A percentile compares a stretch with the other conserved stretches of the same genome.
Evolutionary conservation across 257 asterid species (phyloP).

Genomic region (Galeopsis tetrahit): DNA sequence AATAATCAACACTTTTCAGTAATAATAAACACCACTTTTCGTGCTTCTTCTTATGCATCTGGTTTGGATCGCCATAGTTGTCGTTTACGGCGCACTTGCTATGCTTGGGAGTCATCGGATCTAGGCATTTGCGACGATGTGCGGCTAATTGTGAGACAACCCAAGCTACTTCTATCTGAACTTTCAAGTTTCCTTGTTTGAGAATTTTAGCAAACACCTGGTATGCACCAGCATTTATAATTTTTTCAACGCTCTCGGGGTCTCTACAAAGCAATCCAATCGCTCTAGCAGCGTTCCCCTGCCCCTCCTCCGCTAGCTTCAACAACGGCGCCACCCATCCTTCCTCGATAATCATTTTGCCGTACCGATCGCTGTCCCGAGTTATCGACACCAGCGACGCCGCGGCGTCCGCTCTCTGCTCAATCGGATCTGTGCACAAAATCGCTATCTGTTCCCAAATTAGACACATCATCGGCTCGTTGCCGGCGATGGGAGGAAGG

Average conservation of each 20-base stretch:
- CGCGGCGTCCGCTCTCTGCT: slow-evolving; percentile 68
- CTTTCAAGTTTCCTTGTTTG: slow-evolving; percentile 81
- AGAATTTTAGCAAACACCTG: slow-evolving; percentile 80
- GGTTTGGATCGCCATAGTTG: background rate
- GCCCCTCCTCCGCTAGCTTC: slow-evolving; percentile 75
- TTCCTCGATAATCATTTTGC: slow-evolving; percentile 76
- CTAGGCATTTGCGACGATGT: slow-evolving; percentile 74
- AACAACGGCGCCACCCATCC: slow-evolving; percentile 74
- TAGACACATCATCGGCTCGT: slow-evolving; percentile 74
- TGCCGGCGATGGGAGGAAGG: slow-evolving; percentile 74
- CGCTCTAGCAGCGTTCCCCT: slow-evolving; percentile 73
- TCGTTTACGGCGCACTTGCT: slow-evolving; percentile 58
- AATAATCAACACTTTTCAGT: too few species aligned
- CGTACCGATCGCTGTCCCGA: slow-evolving; percentile 74
- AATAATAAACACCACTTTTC: too few species aligned
- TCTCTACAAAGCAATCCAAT: slow-evolving; percentile 75
- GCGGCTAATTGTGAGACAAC: slow-evolving; percentile 76
- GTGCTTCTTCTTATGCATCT: slow-evolving; percentile 50
- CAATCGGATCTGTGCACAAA: slow-evolving; percentile 55
- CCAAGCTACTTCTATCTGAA: slow-evolving; percentile 82
- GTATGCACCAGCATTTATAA: slow-evolving; percentile 73
- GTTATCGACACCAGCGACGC: slow-evolving; percentile 71
- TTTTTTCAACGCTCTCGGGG: slow-evolving; percentile 75
- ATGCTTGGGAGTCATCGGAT: slow-evolving; percentile 74
- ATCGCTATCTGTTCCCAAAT: slow-evolving; percentile 81